Evolutionary conservation across 2,329 filamentous ascomycete genomes (phyloP), one percentile per base, ranked within the genome.

Genomic region (Colletotrichum trifolii): DNA sequence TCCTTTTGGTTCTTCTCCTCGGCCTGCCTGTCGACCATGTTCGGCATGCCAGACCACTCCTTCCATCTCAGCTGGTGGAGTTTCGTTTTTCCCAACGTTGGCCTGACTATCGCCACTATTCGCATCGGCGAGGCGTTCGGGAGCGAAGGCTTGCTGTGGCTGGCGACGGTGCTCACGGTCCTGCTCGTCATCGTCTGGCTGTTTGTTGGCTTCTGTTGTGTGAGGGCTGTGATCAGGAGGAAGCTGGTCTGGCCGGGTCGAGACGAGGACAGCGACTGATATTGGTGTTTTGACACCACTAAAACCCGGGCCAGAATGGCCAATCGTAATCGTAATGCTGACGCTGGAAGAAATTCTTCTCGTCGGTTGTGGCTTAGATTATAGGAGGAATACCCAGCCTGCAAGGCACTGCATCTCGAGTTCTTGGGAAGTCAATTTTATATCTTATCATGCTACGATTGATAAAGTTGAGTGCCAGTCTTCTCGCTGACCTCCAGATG

Each of bases 21-120:
- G 46, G 82, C 81, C 3, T 71, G 79, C 15, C 73, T 85, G 38
- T 82, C 83, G 3, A 80, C 85, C 1, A 52, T 81, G 56, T 53
- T 63, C 36, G 77, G 69, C 72, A 77, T 78, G 10, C 63, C 63
- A 1, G 63, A 66, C 42, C 63, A 52, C 43, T 64, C 69, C 2
- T 82, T 82, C 62, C 79, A 77, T 63, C 72, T 81, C 38, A 81
- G 77, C 57, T 91, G 87, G 87, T 89, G 85, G 82, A 86, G 86
- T 6, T 86, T 88, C 73, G 81, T 88, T 10, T 88, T 88, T 68
- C 85, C 86, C 9, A 87, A 88, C 57, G 84, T 82, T 1, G 86
- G 85, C 0, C 80, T 88, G 34, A 83, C 82, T 0, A 74, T 87
- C 34, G 85, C 84, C 2, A 82, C 82, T 1, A 85, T 87, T 39